Evolutionary conservation across 2,329 filamentous ascomycete genomes (phyloP).

Genomic region (Fusarium oxysporum): DNA sequence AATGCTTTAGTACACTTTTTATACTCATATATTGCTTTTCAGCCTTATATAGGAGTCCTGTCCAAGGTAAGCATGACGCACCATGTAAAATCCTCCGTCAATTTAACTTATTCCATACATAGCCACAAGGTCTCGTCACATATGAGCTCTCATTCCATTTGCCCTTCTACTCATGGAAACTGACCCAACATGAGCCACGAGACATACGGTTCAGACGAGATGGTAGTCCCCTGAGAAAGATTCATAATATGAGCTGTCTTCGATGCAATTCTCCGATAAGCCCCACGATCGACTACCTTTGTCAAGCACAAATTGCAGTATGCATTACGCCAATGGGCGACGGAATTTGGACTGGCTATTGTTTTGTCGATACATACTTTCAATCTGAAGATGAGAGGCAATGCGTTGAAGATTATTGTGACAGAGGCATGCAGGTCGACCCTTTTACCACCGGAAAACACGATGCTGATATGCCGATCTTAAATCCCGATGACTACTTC

Average conservation of each 20-base stretch:
- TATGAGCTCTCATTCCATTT: neutral
- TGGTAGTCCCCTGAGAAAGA: neutral
- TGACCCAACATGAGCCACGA: accelerated
- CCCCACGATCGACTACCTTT: neutral
- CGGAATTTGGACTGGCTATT: slow-evolving; percentile 3
- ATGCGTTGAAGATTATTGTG: neutral
- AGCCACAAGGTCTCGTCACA: accelerated
- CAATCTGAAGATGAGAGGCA: neutral
- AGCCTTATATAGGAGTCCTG: neutral
- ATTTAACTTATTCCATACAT: accelerated
- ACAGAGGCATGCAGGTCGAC: accelerated
- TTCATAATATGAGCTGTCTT: neutral
- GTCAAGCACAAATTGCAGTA: slow-evolving; percentile 18
- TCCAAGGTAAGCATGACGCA: neutral
- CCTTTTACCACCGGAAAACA: neutral
- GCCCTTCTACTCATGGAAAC: neutral
- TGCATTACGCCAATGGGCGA: neutral
- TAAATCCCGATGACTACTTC: neutral
- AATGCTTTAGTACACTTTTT: neutral
- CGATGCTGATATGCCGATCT: accelerated
- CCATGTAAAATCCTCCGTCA: accelerated
- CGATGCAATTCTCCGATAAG: accelerated
- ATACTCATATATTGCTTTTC: neutral
- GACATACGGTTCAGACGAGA: accelerated
- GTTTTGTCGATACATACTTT: slow-evolving; percentile 17